Evolutionary conservation across 768 basidiomycete genomes (phyloP).

Genomic region (Mycena rebaudengoi): DNA sequence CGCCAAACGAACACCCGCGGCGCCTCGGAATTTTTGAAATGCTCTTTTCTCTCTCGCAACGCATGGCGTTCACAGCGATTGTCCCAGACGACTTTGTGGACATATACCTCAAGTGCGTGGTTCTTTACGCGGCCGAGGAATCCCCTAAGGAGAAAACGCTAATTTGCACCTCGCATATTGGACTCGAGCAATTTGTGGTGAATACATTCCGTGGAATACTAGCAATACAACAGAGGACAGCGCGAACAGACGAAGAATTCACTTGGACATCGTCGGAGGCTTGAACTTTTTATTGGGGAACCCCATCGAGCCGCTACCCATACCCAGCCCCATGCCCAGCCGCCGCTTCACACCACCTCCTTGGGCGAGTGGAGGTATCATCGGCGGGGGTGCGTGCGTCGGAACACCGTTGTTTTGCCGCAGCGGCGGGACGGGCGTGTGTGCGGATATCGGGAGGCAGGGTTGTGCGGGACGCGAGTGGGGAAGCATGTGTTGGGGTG

Average conservation of each 20-base stretch:
- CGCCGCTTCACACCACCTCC: slow-evolving; percentile 60
- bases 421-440: not conserved
- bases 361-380: not conserved
- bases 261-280: slow-evolving; percentile 48
- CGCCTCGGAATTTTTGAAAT: no score
- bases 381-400: not conserved
- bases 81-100: no score
- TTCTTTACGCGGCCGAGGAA: no score
- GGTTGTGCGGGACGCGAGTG: not conserved
- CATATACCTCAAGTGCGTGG: no score
- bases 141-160: no score
- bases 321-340: slow-evolving; percentile 75
- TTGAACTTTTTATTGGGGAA: slow-evolving; percentile 81
- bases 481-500: not conserved
- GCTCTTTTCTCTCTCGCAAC: no score
- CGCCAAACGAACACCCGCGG: no score
- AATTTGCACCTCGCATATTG: no score
- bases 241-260: not conserved
- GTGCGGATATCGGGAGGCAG: not conserved
- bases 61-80: no score
- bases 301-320: slow-evolving; percentile 59
- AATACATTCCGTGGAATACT: not conserved
- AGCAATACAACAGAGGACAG: not conserved
- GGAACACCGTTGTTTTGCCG: not conserved
- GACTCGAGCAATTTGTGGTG: no score